Conservation (phyloP, 257 asterid genomes). For the Petunia secreta region DNA sequence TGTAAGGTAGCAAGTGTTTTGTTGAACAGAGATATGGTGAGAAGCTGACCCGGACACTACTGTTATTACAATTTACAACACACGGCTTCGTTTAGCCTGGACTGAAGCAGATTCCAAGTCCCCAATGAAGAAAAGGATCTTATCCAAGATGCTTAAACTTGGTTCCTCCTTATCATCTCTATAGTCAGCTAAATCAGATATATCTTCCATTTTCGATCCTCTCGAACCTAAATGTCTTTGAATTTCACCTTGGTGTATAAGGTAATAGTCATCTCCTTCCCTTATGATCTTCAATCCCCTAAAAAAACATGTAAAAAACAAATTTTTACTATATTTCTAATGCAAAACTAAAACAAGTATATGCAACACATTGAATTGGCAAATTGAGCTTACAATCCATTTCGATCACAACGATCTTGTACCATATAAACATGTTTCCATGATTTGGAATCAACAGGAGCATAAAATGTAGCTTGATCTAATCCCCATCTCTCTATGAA, state of each 20-base stretch:
- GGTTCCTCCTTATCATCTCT: conserved; percentile 38
- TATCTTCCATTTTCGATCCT: conserved; percentile 30
- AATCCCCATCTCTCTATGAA: conserved; percentile 76
- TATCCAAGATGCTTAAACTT: conserved; percentile 58
- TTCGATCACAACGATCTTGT: conserved; percentile 79
- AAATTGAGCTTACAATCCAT: conserved; percentile 65
- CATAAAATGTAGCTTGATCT: conserved; percentile 58
- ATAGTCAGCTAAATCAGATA: conserved; percentile 12
- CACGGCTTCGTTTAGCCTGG: conserved; percentile 57
- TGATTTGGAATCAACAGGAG: conserved; percentile 55
- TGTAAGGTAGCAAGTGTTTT: too few relatives aligned
- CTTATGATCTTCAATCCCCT: conserved; percentile 84
- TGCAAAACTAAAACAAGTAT: neutral
- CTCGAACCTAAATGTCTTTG: conserved; percentile 71
- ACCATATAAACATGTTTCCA: conserved; percentile 78
- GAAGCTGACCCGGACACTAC: neutral
- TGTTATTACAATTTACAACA: conserved; percentile 33
- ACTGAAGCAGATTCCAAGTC: conserved; percentile 73
- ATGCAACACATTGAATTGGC: neutral
- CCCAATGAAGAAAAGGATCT: conserved; percentile 77
- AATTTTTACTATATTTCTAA: neutral
- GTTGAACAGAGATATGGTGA: too few relatives aligned
- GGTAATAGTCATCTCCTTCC: conserved; percentile 75
- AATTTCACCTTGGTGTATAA: conserved; percentile 77
- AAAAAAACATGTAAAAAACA: neutral